Evolutionary conservation across 768 basidiomycete genomes (phyloP).

Genomic region (Pisolithus orientalis): DNA sequence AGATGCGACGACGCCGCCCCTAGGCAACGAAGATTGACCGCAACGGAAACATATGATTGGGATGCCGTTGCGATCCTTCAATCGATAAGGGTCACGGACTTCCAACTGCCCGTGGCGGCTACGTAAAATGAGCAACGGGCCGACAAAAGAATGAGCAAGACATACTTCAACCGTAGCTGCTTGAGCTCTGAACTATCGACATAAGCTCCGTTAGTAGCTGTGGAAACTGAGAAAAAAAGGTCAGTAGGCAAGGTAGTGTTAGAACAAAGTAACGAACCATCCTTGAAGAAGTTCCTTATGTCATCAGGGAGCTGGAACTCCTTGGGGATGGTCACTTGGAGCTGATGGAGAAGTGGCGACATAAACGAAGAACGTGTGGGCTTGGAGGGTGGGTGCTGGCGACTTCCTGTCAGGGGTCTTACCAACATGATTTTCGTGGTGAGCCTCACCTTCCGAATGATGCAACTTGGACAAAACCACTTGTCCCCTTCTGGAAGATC

Average conservation of each 20-base stretch:
- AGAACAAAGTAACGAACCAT: constrained; percentile 49
- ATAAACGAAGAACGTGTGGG: constrained; percentile 64
- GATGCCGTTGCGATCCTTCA: constrained; percentile 78
- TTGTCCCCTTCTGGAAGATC: constrained; percentile 77
- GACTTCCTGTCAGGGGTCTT: constrained; percentile 9
- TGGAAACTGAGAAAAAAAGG: constrained; percentile 50
- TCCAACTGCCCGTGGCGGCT: constrained; percentile 87
- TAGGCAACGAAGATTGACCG: constrained; percentile 70
- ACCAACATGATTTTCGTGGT: background rate
- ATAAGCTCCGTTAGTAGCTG: constrained; percentile 77
- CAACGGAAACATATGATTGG: constrained; percentile 91
- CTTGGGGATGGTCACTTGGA: constrained; percentile 63
- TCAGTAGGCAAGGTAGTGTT: constrained; percentile 11
- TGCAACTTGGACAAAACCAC: constrained; percentile 78
- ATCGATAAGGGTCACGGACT: constrained; percentile 82
- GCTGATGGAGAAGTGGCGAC: constrained; percentile 63
- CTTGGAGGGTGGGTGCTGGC: constrained; percentile 55
- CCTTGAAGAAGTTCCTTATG: constrained; percentile 76
- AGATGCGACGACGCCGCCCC: constrained; percentile 42
- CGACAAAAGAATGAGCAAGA: constrained; percentile 12
- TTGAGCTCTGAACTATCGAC: constrained; percentile 73
- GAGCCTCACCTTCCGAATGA: constrained; percentile 53
- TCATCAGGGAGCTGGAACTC: constrained; percentile 88
- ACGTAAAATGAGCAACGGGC: constrained; percentile 3
- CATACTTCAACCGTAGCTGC: constrained; percentile 78